A percentile compares a stretch with the other conserved stretches of the same genome.
phyloP scores from a whole-genome alignment of 2,329 filamentous ascomycete genomes.

The Epichloe gansuensis region DNA sequence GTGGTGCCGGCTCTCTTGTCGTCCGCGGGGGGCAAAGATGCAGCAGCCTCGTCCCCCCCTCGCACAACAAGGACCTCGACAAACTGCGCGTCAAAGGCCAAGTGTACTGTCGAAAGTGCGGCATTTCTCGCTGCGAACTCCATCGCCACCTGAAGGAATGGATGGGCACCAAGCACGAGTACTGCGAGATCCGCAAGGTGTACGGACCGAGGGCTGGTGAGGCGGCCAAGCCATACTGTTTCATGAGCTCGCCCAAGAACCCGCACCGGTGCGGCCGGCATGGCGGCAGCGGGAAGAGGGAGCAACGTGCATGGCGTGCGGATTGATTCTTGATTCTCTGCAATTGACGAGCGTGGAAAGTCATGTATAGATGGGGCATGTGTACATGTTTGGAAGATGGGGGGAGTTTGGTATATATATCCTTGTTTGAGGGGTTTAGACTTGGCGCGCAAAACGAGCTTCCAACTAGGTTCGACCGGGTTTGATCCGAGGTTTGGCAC shows the following conservation, averaged over 20 bases:
- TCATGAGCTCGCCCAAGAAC: conserved; percentile 47
- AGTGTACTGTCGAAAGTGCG: conserved; percentile 50
- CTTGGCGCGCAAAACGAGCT: no score
- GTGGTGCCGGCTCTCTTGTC: conserved; percentile 35
- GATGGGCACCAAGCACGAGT: conserved; percentile 44
- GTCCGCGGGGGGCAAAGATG: conserved; percentile 15
- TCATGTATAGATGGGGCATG: no score
- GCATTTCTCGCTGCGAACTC: conserved; percentile 47
- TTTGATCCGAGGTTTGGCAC: no score
- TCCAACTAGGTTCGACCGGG: no score
- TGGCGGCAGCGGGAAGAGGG: conserved; percentile 16
- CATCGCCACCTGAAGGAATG: conserved; percentile 48
- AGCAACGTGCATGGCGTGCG: neutral
- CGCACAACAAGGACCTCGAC: conserved; percentile 22
- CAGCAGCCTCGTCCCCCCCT: neutral
- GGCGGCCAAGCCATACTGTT: conserved; percentile 39
- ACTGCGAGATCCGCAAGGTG: conserved; percentile 46
- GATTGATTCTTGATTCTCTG: no score
- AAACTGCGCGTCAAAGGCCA: conserved; percentile 42
- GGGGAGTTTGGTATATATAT: no score
- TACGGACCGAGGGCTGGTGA: conserved; percentile 37
- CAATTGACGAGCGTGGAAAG: no score
- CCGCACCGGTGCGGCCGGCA: conserved; percentile 46
- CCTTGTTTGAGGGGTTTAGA: no score
- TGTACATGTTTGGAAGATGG: no score